Percentiles rank a stretch among this genome's conserved stretches.
Conservation (phyloP, 805 yeast species). For the Candida bentonensis region DNA sequence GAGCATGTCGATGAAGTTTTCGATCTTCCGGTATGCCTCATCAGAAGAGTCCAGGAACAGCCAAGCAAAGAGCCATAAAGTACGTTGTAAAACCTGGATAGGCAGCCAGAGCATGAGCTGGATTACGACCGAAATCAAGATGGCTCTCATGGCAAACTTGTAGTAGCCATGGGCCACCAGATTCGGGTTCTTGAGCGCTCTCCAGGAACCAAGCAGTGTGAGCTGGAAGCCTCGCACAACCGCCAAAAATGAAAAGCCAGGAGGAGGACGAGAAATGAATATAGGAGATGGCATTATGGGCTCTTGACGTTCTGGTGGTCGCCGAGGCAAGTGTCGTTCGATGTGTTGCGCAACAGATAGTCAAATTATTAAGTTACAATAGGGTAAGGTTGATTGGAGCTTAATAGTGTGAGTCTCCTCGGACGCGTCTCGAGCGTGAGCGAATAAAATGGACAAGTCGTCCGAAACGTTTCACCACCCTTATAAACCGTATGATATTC, state of each 20-base stretch:
- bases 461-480: constrained; percentile 50
- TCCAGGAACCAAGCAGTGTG: constrained; percentile 33
- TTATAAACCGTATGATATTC: constrained; percentile 67
- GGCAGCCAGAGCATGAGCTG: constrained; percentile 24
- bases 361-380: not conserved
- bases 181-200: constrained; percentile 32
- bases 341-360: not conserved
- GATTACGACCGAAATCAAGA: constrained; percentile 25
- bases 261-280: constrained; percentile 42
- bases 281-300: constrained; percentile 51
- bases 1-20: constrained; percentile 15
- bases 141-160: constrained; percentile 23
- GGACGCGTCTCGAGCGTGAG: no score
- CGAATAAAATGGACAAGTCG: no score
- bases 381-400: no score
- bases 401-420: no score
- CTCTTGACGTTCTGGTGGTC: not conserved
- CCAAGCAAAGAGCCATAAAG: constrained; percentile 13
- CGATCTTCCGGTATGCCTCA: constrained; percentile 7
- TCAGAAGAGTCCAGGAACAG: constrained; percentile 8
- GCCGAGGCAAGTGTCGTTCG: not conserved
- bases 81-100: constrained; percentile 10
- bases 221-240: constrained; percentile 42
- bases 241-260: constrained; percentile 35
- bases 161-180: constrained; percentile 25